These are phyloP conservation scores for Citrus cavaleriei DNA, from an alignment of 345 rosid species.

Conservation along the genomic window DNA sequence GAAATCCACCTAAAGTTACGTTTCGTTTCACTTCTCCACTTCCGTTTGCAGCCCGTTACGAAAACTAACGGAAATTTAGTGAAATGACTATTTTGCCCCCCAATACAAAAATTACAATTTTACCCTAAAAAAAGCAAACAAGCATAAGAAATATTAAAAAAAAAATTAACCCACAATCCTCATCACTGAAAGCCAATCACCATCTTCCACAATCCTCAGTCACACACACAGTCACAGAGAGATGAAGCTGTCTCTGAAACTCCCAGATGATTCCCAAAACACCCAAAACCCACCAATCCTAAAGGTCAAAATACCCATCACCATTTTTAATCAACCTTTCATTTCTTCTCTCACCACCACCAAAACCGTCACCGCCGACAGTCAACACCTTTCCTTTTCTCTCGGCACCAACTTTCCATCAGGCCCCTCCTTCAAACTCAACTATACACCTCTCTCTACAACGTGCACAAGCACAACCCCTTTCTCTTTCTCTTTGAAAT, in stretches of 20 bases:
- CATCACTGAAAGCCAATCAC: background rate
- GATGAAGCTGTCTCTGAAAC: constrained; percentile 47
- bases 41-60: too few species aligned
- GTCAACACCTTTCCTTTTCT: constrained; percentile 32
- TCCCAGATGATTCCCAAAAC: constrained; percentile 28
- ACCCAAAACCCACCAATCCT: constrained; percentile 27
- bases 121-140: too few species aligned
- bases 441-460: constrained; percentile 31
- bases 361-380: constrained; percentile 16
- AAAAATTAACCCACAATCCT: too few species aligned
- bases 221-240: background rate
- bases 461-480: constrained; percentile 22
- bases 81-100: too few species aligned
- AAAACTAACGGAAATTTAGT: too few species aligned
- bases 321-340: constrained; percentile 53
- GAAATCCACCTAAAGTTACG: too few species aligned
- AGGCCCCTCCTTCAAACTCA: constrained; percentile 54
- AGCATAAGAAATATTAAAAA: background rate
- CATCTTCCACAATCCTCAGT: background rate
- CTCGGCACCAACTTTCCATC: constrained; percentile 52
- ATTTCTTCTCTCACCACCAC: constrained; percentile 29
- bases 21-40: too few species aligned
- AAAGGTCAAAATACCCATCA: constrained; percentile 46
- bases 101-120: too few species aligned
- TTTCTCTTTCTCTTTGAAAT: constrained; percentile 48